Evolutionary conservation across 2,329 filamentous ascomycete species (phyloP).

Genomic region (Amauroascus niger): DNA sequence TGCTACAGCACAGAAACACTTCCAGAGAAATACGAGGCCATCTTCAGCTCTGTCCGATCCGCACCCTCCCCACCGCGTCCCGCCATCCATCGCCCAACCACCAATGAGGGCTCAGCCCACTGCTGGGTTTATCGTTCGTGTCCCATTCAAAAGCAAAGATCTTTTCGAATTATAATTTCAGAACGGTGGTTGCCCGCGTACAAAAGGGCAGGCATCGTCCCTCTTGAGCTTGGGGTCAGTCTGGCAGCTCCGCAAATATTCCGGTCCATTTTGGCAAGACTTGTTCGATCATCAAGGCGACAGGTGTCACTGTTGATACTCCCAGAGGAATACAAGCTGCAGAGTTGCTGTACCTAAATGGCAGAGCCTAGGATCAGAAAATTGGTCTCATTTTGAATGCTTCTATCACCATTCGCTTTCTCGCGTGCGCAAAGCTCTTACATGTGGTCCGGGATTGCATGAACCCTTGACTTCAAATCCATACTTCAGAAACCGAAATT

Average conservation of each 20-base stretch:
- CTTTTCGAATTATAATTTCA: background rate
- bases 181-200: background rate
- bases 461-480: background rate
- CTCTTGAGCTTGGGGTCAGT: background rate
- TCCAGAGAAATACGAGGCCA: background rate
- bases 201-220: background rate
- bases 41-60: background rate
- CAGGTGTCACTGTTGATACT: background rate
- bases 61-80: background rate
- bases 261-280: background rate
- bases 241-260: background rate
- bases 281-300: background rate
- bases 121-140: background rate
- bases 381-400: background rate
- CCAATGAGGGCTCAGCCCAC: background rate
- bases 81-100: background rate
- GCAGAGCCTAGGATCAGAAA: background rate
- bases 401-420: background rate
- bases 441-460: constrained; percentile 1
- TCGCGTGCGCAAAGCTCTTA: background rate
- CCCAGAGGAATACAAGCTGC: background rate
- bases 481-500: background rate
- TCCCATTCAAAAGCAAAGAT: background rate
- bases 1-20: background rate
- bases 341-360: background rate